Evolutionary conservation across 495 filamentous ascomycete species (phyloP), one percentile per base, ranked within the genome.

Genomic region (Aspergillus diversus): DNA sequence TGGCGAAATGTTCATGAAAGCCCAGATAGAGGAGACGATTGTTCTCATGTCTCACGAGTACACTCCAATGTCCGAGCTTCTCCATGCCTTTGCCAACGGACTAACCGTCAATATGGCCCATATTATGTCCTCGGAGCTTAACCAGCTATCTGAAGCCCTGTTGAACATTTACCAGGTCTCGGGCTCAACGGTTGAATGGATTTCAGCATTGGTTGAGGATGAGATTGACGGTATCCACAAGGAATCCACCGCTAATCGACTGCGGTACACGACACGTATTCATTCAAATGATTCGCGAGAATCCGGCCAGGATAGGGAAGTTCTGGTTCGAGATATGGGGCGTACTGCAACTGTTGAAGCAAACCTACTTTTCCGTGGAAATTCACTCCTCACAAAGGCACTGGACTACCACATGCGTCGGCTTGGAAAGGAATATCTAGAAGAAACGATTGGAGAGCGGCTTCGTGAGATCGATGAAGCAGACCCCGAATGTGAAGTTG

Each of bases 91-190:
- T 75, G 84, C 84, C 47, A 89, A 89, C 54, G 91, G 91, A 3
- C 77, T 99, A 37, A 97, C 93, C 4, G 81, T 90, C 58, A 90
- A 95, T 67, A 92, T 99, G 65, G 88, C 92, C 3, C 84, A 89
- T 51, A 82, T 91, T 52, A 79, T 97, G 65, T 91, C 92, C 7
- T 86, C 85, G 0, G 88, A 91, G 67, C 80, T 97, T 43, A 88
- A 87, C 65, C 81, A 86, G 31, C 78, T 98, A n/a, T 89, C 92
- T 8, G 92, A 97, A 69, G 87, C 90, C 37, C 85, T 99, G 50
- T 80, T 98, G 66, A 92, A 97, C 68, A 96, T 99, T 57, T 99
- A 91, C 69, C 95, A 99, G 71, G 96, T 97, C 12, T 93, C 92
- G n/a, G 93, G 92, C 5, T 86, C 87, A 55, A 89, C 91, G 12